Evolutionary conservation across 1,284 basidiomycete species (phyloP), one percentile per base, ranked within the genome.

Genomic region (Heterobasidion parviporum): DNA sequence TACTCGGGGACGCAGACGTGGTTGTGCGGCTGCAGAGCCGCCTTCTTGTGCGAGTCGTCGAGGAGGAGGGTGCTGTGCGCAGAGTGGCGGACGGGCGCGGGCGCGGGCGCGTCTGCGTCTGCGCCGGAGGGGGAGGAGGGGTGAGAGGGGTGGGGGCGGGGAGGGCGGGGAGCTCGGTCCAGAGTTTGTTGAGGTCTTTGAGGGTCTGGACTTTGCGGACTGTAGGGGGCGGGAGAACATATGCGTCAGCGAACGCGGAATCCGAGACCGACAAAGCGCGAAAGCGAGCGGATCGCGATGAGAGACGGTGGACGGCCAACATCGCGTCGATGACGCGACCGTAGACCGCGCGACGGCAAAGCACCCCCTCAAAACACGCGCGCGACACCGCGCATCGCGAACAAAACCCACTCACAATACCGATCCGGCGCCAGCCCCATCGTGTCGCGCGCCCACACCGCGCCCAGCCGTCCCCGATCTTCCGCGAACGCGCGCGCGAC

Each of bases 1-100:
- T 91, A 92, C 64, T 92, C 89, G 2, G 72, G 74, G 57, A 92
- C 77, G 62, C 83, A 87, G 15, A 92, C 69, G 63, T 92, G 89
- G 64, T 89, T 92, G 72, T 79, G 87, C 0, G 91, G 92, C 64
- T 94, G 92, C 34, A 89, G 71, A 16, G 73, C 75, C 0, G 89
- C 91, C 67, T 94, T 94, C 47, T 75, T 74, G 7, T 81, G 79
- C 2, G 89, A 91, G 66, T 94, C 92, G 64, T 94, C 92, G 14
- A 94, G 74, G 15, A 94, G 77, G 16, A 94, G 68, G 0, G 92
- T 93, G 2, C 87, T 87, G 15, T 71, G 64, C 0, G 85, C 80
- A 0, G 83, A 85, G 62, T 89, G 85, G 1, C 43, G 60, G 41
- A 48, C n/a, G 41, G 38, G 47, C 18, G 38, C 36, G 38, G 41